Conservation (phyloP, 768 basidiomycete genomes). For the Psilocybe tampanensis region DNA sequence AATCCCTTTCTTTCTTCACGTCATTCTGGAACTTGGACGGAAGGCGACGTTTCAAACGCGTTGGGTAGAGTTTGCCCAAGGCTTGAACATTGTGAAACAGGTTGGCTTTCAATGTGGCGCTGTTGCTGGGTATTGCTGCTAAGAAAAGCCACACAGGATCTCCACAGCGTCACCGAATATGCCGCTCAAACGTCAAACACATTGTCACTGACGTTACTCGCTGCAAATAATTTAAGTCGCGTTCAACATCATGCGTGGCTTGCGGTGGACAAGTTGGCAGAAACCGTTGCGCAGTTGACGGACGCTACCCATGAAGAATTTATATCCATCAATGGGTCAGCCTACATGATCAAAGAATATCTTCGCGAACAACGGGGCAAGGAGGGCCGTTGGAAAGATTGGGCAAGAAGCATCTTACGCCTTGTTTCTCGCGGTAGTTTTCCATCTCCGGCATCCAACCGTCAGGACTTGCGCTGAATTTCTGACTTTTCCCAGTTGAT, state of each 20-base stretch:
- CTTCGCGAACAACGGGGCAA: constrained; percentile 20
- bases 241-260: constrained; percentile 38
- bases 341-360: constrained; percentile 32
- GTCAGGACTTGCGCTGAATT: background rate
- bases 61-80: constrained; percentile 10
- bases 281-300: constrained; percentile 39
- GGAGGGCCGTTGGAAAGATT: constrained; percentile 10
- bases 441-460: background rate
- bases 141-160: constrained; percentile 1
- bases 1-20: background rate
- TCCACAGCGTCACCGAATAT: constrained; percentile 12
- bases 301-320: constrained; percentile 43
- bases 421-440: constrained; percentile 7
- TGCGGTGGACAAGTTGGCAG: constrained; percentile 37
- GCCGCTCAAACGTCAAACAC: constrained; percentile 5
- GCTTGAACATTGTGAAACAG: constrained; percentile 13
- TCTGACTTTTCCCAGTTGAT: constrained; percentile 28
- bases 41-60: constrained; percentile 13
- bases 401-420: constrained; percentile 10
- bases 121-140: background rate
- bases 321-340: constrained; percentile 48
- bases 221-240: constrained; percentile 30
- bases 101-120: constrained; percentile 3
- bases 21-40: constrained; percentile 22
- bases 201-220: constrained; percentile 6